Evolutionary conservation across 371 early-diverging fungal genomes (phyloP).

Genomic region (Mucor racemosus): DNA sequence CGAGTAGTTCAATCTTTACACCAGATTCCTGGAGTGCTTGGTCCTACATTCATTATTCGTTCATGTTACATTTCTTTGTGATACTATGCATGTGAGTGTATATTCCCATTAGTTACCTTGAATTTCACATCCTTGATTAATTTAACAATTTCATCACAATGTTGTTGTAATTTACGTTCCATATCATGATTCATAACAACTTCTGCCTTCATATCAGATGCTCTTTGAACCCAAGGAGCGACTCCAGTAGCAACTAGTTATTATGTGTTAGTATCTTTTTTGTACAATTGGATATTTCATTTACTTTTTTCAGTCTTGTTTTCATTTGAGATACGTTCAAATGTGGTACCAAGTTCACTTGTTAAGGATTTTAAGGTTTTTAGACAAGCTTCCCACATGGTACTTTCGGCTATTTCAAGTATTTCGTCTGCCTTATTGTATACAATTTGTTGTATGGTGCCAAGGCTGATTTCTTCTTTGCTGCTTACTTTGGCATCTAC

Average conservation of each 20-base stretch:
- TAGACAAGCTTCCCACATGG: conserved; percentile 68
- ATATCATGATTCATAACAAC: conserved; percentile 79
- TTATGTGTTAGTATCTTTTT: not conserved
- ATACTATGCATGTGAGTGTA: not conserved
- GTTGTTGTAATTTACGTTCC: conserved; percentile 74
- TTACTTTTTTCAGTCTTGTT: conserved; percentile 55
- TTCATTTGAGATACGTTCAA: conserved; percentile 50
- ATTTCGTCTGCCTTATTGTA: conserved; percentile 56
- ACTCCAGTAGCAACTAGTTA: conserved; percentile 52
- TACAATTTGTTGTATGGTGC: conserved; percentile 56
- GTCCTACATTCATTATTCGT: conserved; percentile 44
- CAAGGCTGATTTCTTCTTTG: conserved; percentile 49
- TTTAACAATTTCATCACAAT: conserved; percentile 77
- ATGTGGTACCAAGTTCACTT: conserved; percentile 47
- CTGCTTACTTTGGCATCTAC: conserved; percentile 49
- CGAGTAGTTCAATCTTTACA: conserved; percentile 80
- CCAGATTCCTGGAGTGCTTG: conserved; percentile 76
- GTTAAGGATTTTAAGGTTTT: conserved; percentile 55
- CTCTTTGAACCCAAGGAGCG: conserved; percentile 84
- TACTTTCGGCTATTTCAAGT: conserved; percentile 59
- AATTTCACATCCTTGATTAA: conserved; percentile 74
- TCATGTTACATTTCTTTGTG: not conserved
- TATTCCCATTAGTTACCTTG: conserved; percentile 54
- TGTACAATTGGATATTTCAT: not conserved
- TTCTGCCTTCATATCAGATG: conserved; percentile 78